A percentile compares a stretch with the other conserved stretches of the same genome.
These are phyloP conservation scores for Colletotrichum shisoi DNA, from an alignment of 2,329 filamentous ascomycete species.

Conservation along the genomic window DNA sequence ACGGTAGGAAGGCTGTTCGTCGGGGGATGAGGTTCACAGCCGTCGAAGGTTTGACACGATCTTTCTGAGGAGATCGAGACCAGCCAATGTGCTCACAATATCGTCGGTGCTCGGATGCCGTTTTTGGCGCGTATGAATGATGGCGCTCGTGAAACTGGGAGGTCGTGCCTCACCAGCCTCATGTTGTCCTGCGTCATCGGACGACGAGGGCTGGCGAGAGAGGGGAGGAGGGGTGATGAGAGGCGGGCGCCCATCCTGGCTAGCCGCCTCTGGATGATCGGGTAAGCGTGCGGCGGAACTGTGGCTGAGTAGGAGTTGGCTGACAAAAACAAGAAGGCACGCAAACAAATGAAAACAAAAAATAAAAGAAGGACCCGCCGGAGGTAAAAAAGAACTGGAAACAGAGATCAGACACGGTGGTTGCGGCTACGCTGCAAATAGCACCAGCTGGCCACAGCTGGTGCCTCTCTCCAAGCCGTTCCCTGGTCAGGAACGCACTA, in stretches of 20 bases:
- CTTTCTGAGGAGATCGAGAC: not conserved
- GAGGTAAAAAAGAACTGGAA: not conserved
- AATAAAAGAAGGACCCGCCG: not conserved
- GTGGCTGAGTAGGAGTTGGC: not conserved
- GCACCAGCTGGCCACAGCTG: slow-evolving; percentile 5
- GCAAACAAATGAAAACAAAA: too few relatives aligned
- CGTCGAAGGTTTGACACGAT: not conserved
- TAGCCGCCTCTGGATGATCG: slow-evolving; percentile 1
- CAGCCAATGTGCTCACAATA: not conserved
- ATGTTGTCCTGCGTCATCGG: slow-evolving; percentile 16
- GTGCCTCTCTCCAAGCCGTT: not conserved
- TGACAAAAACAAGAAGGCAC: slow-evolving; percentile 3
- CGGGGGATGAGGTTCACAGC: not conserved
- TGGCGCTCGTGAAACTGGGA: not conserved
- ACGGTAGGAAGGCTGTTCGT: not conserved
- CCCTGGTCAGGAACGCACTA: not conserved
- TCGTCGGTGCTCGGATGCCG: slow-evolving; percentile 1
- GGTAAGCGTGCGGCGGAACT: slow-evolving; percentile 1
- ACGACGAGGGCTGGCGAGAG: not conserved
- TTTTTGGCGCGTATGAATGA: not conserved
- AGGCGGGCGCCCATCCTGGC: slow-evolving; percentile 1
- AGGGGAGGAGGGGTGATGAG: slow-evolving; percentile 3
- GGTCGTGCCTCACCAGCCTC: not conserved
- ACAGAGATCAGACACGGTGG: not conserved
- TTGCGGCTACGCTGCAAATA: not conserved